Evolutionary conservation across 495 filamentous ascomycete genomes (phyloP), one percentile per base, ranked within the genome.

Genomic region (Penicillium waksmanii): DNA sequence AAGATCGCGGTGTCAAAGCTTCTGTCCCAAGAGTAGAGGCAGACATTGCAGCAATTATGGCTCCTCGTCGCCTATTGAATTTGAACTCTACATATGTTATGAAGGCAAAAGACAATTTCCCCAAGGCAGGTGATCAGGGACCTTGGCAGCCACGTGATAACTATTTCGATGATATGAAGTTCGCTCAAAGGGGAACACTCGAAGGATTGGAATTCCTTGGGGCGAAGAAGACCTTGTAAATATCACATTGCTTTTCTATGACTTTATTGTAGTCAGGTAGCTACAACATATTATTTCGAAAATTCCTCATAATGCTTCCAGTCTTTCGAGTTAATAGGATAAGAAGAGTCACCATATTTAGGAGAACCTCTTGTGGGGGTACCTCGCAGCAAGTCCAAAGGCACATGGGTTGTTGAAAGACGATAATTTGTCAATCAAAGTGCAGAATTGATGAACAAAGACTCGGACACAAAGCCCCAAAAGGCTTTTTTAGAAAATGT

Each of bases 151-250:
- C 55, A 27, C 43, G 55, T 12, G 18, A 38, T 19, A 57, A 50
- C 19, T 57, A 57, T 12, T 43, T 66, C 5, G 56, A 55, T 18
- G 66, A 69, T 57, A 51, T 69, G 18, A 69, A 69, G 48, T 44
- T 64, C 33, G 66, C 65, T 44, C 49, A 53, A n/a, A 60, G 55
- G n/a, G 56, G 58, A 5, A 56, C 51, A 19, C 61, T 62, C 56
- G 36, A 27, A 1, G 51, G 51, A 23, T 17, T 54, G 36, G 51
- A 42, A 34, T 54, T 54, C 17, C 6, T 44, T 19, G 51, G 51
- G 1, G 51, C 25, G 5, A 54, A 54, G 51, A 53, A 53, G 35
- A 23, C 8, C 15, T 17, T 53, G 35, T 53, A 42, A 17, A 13
- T 52, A 52, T 52, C 31, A 19, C 17, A 46, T 38, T 38, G 4